Percentiles rank a stretch among this genome's conserved stretches.
These are phyloP conservation scores for Phytophthora hibernalis DNA, from an alignment of 352 stramenopile species.

Conservation along the genomic window DNA sequence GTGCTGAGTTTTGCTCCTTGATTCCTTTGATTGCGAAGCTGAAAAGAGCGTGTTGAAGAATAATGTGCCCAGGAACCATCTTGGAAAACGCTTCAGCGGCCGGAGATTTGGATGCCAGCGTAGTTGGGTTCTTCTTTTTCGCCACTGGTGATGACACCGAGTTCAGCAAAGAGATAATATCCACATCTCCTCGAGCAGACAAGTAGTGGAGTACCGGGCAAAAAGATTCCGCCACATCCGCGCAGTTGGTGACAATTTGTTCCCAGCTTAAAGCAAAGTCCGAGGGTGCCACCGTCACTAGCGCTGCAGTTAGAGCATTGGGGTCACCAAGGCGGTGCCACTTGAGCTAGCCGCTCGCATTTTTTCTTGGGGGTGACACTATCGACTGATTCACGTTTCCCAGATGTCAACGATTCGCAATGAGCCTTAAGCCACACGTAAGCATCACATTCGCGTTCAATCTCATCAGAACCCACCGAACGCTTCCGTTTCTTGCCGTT, in stretches of 20 bases:
- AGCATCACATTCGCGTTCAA: conserved; percentile 29
- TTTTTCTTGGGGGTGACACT: conserved; percentile 24
- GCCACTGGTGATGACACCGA: conserved; percentile 4
- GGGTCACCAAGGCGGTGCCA: conserved; percentile 35
- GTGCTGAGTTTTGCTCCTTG: conserved; percentile 31
- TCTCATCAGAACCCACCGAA: conserved; percentile 11
- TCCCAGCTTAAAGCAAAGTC: conserved; percentile 46
- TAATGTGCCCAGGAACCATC: conserved; percentile 27
- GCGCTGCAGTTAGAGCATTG: conserved; percentile 32
- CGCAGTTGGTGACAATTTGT: conserved; percentile 46
- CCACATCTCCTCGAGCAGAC: conserved; percentile 45
- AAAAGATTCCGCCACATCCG: conserved; percentile 39
- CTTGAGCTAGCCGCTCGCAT: conserved; percentile 13
- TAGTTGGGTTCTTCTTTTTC: conserved; percentile 35
- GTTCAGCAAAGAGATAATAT: conserved; percentile 44
- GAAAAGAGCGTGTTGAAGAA: conserved; percentile 43
- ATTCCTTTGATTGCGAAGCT: conserved; percentile 16
- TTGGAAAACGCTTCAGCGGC: conserved; percentile 22
- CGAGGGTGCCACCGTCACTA: conserved; percentile 29
- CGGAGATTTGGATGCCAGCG: conserved; percentile 3
- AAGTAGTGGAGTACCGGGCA: conserved; percentile 60
- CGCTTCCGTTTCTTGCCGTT: conserved; percentile 38
- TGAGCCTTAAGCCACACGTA: conserved; percentile 47
- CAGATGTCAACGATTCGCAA: conserved; percentile 34
- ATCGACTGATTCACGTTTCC: neutral